Conservation (phyloP, 192 early-diverging fungal genomes). For the Kickxella alabastrina region DNA sequence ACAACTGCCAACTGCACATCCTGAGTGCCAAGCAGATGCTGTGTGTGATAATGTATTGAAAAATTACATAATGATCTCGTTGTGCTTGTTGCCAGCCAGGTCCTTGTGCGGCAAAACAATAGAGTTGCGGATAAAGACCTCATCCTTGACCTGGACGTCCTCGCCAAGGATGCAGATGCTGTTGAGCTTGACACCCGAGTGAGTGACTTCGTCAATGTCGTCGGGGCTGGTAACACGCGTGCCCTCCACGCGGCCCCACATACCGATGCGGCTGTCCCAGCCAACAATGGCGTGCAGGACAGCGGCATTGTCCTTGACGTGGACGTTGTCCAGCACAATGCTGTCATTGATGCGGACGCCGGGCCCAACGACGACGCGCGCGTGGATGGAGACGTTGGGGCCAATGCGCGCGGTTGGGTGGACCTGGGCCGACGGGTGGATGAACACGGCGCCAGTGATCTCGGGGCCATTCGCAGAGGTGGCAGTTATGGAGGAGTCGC, state of each 20-base stretch:
- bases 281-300: conserved; percentile 87
- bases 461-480: conserved; percentile 57
- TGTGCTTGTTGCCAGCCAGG: conserved; percentile 80
- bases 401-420: conserved; percentile 94
- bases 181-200: conserved; percentile 87
- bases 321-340: conserved; percentile 89
- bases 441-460: conserved; percentile 87
- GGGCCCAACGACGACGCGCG: conserved; percentile 80
- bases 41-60: too few relatives aligned
- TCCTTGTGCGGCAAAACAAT: conserved; percentile 98
- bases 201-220: conserved; percentile 72
- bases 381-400: conserved; percentile 94
- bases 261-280: conserved; percentile 90
- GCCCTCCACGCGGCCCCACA: conserved; percentile 92
- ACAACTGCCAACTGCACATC: too few relatives aligned
- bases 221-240: conserved; percentile 60
- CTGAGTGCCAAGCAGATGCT: too few relatives aligned
- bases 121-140: conserved; percentile 92
- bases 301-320: conserved; percentile 85
- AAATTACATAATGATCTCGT: conserved; percentile 96
- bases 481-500: conserved; percentile 54
- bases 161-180: conserved; percentile 89
- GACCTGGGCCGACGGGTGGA: conserved; percentile 89
- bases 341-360: conserved; percentile 93
- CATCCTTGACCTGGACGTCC: conserved; percentile 89